Evolutionary conservation across 1,139 yeast species (phyloP).

Genomic region (Geotrichum macrosporum): DNA sequence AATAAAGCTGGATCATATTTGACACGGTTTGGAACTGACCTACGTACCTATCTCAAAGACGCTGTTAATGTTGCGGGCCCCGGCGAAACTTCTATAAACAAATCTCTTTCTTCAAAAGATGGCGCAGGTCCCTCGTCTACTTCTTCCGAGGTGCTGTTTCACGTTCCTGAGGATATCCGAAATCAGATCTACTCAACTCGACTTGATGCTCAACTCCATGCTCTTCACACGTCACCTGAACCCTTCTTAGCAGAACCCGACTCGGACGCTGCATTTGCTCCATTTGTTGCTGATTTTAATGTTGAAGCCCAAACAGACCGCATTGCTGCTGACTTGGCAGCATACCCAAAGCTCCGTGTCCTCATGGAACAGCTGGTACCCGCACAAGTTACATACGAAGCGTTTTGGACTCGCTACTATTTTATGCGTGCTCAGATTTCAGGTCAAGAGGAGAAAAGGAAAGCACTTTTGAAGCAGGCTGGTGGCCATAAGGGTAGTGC

Average conservation of each 20-base stretch:
- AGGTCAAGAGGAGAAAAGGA: slow-evolving; percentile 63
- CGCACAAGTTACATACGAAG: slow-evolving; percentile 47
- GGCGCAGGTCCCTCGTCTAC: too few relatives aligned
- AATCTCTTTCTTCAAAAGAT: slow-evolving; percentile 25
- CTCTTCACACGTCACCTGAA: slow-evolving; percentile 47
- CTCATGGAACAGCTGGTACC: slow-evolving; percentile 70
- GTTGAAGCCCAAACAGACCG: slow-evolving; percentile 51
- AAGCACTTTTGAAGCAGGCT: slow-evolving; percentile 49
- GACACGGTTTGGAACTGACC: slow-evolving; percentile 48
- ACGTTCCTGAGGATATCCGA: slow-evolving; percentile 41
- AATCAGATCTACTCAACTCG: slow-evolving; percentile 47
- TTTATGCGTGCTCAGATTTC: slow-evolving; percentile 52
- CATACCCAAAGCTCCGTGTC: slow-evolving; percentile 51
- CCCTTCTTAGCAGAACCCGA: slow-evolving; percentile 41
- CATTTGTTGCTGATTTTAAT: slow-evolving; percentile 39
- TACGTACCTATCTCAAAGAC: slow-evolving; percentile 49
- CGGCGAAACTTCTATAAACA: slow-evolving; percentile 23
- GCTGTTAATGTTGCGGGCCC: slow-evolving; percentile 46
- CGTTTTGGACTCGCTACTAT: slow-evolving; percentile 77
- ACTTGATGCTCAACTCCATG: slow-evolving; percentile 55
- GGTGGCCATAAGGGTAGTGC: slow-evolving; percentile 53
- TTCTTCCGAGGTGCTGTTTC: slow-evolving; percentile 42
- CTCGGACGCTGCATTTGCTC: slow-evolving; percentile 37
- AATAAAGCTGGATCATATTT: slow-evolving; percentile 58
- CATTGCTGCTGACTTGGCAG: slow-evolving; percentile 47